Conservation (phyloP, 1,284 basidiomycete genomes). For the Volvariella volvacea region DNA sequence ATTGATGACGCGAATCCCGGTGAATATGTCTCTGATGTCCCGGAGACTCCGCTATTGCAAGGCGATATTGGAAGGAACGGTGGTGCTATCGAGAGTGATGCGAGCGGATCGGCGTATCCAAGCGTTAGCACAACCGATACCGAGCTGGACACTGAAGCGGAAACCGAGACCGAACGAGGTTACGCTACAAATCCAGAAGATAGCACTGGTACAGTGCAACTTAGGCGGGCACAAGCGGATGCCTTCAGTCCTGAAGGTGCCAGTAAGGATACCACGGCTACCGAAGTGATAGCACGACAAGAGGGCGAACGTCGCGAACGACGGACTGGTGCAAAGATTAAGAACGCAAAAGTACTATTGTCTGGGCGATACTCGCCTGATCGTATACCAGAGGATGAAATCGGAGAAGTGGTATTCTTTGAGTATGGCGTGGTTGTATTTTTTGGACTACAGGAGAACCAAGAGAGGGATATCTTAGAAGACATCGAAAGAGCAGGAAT, state of each 20-base stretch:
- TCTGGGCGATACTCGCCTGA: background rate
- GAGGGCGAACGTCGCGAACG: too few relatives aligned
- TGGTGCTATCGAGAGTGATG: background rate
- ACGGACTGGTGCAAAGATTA: too few relatives aligned
- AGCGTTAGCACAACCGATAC: constrained; percentile 10
- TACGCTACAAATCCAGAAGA: constrained; percentile 8
- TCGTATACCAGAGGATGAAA: constrained; percentile 29
- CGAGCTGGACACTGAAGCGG: constrained; percentile 8
- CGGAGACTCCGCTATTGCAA: background rate
- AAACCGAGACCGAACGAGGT: constrained; percentile 10
- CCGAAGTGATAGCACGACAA: background rate
- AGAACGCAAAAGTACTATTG: background rate
- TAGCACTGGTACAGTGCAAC: constrained; percentile 4
- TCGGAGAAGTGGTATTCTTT: constrained; percentile 87
- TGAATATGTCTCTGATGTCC: background rate
- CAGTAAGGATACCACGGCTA: background rate
- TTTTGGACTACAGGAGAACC: constrained; percentile 72
- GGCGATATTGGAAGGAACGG: background rate
- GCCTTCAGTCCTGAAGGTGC: constrained; percentile 13
- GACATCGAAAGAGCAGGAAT: constrained; percentile 71
- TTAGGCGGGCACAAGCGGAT: background rate
- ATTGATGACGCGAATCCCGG: background rate
- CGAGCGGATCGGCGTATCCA: background rate
- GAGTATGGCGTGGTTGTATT: constrained; percentile 85
- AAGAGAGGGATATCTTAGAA: constrained; percentile 77